Conservation (phyloP, 2,329 filamentous ascomycete species). For the Stylonectria norvegica region DNA sequence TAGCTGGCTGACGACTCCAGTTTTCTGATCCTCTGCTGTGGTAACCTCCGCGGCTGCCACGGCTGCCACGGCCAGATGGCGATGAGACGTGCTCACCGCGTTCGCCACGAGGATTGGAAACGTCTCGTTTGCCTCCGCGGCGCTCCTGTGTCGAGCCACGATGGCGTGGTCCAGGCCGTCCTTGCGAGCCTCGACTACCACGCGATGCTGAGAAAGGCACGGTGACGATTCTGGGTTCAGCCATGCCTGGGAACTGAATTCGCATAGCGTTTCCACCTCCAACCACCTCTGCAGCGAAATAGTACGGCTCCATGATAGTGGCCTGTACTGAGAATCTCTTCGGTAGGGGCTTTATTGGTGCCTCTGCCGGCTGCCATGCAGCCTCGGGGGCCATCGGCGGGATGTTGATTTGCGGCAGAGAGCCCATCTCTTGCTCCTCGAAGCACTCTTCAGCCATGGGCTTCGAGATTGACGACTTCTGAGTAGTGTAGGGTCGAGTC, state of each 20-base stretch:
- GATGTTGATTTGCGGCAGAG: constrained; percentile 67
- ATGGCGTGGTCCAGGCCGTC: constrained; percentile 27
- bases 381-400: constrained; percentile 59
- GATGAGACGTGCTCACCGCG: constrained; percentile 19
- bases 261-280: constrained; percentile 36
- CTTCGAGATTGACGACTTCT: constrained; percentile 53
- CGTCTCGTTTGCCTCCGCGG: constrained; percentile 34
- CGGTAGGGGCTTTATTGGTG: constrained; percentile 53
- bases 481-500: constrained; percentile 33
- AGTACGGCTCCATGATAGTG: constrained; percentile 33
- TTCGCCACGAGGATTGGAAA: constrained; percentile 27
- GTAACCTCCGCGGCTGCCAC: constrained; percentile 39
- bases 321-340: constrained; percentile 46
- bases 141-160: constrained; percentile 29
- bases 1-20: constrained; percentile 37
- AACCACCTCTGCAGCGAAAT: constrained; percentile 32
- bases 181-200: constrained; percentile 28
- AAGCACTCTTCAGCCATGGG: constrained; percentile 77
- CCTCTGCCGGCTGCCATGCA: constrained; percentile 58
- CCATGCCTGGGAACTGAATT: constrained; percentile 42
- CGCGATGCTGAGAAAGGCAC: constrained; percentile 35
- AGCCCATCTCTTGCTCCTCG: constrained; percentile 77
- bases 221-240: constrained; percentile 36
- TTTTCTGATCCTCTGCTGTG: constrained; percentile 39
- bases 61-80: constrained; percentile 22